phyloP scores from a whole-genome alignment of 441 rosid species.

The Macaranga tanarius region DNA sequence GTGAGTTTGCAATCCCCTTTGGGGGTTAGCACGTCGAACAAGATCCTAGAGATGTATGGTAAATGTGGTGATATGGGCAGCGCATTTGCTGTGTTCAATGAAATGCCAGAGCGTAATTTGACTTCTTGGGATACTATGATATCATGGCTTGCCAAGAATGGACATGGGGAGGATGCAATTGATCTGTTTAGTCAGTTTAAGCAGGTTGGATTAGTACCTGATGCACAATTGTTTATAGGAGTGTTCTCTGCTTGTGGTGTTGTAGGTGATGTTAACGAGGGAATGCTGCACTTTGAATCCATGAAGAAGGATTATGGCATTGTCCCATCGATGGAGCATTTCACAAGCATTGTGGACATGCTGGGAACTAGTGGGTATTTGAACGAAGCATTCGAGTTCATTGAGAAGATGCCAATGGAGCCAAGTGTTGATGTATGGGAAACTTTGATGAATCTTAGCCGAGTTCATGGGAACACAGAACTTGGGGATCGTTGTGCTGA shows the following conservation, averaged over 20 bases:
- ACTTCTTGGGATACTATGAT: slow-evolving; percentile 66
- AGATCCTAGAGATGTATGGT: slow-evolving; percentile 64
- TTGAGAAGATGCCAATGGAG: slow-evolving; percentile 62
- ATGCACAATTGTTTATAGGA: slow-evolving; percentile 52
- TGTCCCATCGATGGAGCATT: slow-evolving; percentile 64
- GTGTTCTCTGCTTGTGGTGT: slow-evolving; percentile 65
- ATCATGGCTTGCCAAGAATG: slow-evolving; percentile 65
- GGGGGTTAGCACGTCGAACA: slow-evolving; percentile 40
- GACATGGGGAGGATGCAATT: slow-evolving; percentile 76
- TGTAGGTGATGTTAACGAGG: slow-evolving; percentile 70
- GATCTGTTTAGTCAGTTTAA: slow-evolving; percentile 69
- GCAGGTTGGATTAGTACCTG: slow-evolving; percentile 59
- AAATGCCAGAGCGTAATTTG: slow-evolving; percentile 51
- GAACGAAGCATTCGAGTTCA: slow-evolving; percentile 75
- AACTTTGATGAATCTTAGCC: slow-evolving; percentile 64
- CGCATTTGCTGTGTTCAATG: slow-evolving; percentile 50
- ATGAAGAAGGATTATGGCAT: slow-evolving; percentile 61
- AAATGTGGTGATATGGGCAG: slow-evolving; percentile 55
- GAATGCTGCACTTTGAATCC: slow-evolving; percentile 70
- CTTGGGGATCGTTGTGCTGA: slow-evolving; percentile 88
- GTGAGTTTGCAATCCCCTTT: slow-evolving; percentile 35
- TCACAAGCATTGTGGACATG: slow-evolving; percentile 62
- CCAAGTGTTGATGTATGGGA: slow-evolving; percentile 70
- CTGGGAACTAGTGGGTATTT: slow-evolving; percentile 62
- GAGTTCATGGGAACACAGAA: slow-evolving; percentile 71